Evolutionary conservation across 192 early-diverging fungal genomes (phyloP), one percentile per base, ranked within the genome.

Genomic region (Coemansia sp.): DNA sequence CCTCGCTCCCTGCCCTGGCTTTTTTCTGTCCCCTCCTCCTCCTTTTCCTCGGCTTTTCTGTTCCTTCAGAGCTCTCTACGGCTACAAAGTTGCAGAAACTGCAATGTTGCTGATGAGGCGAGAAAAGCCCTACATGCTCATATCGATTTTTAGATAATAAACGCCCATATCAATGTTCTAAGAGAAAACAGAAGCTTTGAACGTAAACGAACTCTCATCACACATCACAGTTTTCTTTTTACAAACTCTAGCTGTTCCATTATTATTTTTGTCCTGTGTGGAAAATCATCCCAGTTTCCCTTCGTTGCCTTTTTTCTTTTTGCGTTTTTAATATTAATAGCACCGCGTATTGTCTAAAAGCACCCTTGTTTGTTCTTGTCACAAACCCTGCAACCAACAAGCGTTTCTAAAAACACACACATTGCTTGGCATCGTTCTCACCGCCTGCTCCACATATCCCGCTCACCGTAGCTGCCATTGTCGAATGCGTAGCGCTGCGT

Each of bases 1-100:
- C 38, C 32, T 59, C 16, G 46, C 46, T 48, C 46, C 46, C 16
- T n/a, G 25, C 25, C 25, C 25, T 25, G 25, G 51, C 51, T 54
- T 54, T 54, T 54, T 12, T 22, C 25, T n/a, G 20, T 59, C 17
- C 40, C 14, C 56, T 22, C 57, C 13, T 61, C 59, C 43, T 61
- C 40, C 41, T 49, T 44, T 40, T 53, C 32, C 10, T 40, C 5
- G 37, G 40, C 20, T 65, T 13, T 49, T 17, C 25, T 25, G 25
- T 25, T 25, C 25, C 25, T 25, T 25, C 25, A 25, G 25, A 25
- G 25, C 25, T 25, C 25, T 25, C 25, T 2, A 25, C 25, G 2
- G 25, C 25, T 25, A 25, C 25, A 2, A 25, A 2, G 25, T 25
- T 1, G 25, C 25, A 25, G 25, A 25, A 2, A 25, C 2, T 25